These are phyloP conservation scores for Aspergillus coremiiformis DNA, from an alignment of 495 filamentous ascomycete genomes.

Conservation along the genomic window DNA sequence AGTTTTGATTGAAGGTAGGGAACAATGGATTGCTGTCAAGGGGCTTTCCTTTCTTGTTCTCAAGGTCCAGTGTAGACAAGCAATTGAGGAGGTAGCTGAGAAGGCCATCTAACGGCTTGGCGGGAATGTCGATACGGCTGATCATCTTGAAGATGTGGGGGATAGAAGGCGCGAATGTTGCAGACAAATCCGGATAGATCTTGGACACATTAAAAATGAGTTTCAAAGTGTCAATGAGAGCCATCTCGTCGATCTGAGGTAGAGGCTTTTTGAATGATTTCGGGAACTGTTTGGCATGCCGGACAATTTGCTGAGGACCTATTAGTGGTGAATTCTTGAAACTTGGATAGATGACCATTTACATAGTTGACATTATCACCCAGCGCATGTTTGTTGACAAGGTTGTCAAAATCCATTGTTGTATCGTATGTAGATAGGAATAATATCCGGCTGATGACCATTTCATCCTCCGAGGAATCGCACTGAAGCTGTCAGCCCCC, in stretches of 20 bases:
- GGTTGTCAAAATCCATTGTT: slow-evolving; percentile 54
- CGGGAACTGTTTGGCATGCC: slow-evolving; percentile 58
- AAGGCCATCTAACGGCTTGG: slow-evolving; percentile 52
- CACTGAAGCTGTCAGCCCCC: slow-evolving; percentile 33
- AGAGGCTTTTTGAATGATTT: slow-evolving; percentile 34
- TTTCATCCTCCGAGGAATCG: slow-evolving; percentile 79
- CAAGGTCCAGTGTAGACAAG: slow-evolving; percentile 68
- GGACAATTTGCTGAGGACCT: slow-evolving; percentile 49
- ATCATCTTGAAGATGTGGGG: slow-evolving; percentile 69
- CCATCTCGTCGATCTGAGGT: slow-evolving; percentile 67
- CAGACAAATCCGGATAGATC: slow-evolving; percentile 52
- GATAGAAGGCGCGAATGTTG: slow-evolving; percentile 58
- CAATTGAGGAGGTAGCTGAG: slow-evolving; percentile 66
- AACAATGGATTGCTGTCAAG: slow-evolving; percentile 50
- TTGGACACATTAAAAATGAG: slow-evolving; percentile 83
- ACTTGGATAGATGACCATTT: slow-evolving; percentile 3
- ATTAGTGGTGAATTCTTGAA: too few relatives aligned
- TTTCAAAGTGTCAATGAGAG: slow-evolving; percentile 77
- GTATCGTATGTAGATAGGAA: slow-evolving; percentile 84
- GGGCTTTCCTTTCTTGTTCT: slow-evolving; percentile 35
- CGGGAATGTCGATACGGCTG: slow-evolving; percentile 43
- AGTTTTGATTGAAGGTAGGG: slow-evolving; percentile 53
- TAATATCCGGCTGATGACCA: slow-evolving; percentile 72
- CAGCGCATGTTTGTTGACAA: slow-evolving; percentile 64
- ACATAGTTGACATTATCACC: slow-evolving; percentile 61